phyloP scores from a whole-genome alignment of 2,329 filamentous ascomycete species.

The Arachnopeziza araneosa region DNA sequence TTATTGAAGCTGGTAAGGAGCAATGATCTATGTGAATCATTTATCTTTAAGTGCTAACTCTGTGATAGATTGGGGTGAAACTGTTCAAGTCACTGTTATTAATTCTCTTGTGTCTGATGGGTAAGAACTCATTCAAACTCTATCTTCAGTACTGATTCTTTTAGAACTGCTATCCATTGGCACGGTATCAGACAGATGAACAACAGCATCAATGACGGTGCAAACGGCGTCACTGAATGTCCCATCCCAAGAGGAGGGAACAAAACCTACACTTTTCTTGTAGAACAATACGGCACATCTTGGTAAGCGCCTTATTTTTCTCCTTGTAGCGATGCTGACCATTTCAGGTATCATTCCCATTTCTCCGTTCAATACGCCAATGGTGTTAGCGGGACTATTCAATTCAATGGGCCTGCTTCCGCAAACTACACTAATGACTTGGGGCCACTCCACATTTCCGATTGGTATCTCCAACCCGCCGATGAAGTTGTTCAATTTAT shows the following conservation, averaged over 20 bases:
- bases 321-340: too few species aligned
- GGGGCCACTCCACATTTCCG: conserved; percentile 41
- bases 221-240: conserved; percentile 52
- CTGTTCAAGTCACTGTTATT: conserved; percentile 53
- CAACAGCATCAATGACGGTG: conserved; percentile 37
- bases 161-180: conserved; percentile 38
- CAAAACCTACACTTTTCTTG: conserved; percentile 27
- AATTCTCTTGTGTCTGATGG: conserved; percentile 50
- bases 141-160: conserved; percentile 30
- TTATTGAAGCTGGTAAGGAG: conserved; percentile 31
- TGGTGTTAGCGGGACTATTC: conserved; percentile 34
- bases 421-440: conserved; percentile 58
- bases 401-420: conserved; percentile 55
- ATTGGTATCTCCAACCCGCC: conserved; percentile 32
- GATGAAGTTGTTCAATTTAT: neutral
- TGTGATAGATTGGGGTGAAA: neutral
- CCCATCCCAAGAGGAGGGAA: conserved; percentile 43
- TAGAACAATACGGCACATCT: conserved; percentile 39
- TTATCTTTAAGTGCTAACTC: neutral
- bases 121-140: neutral
- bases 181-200: conserved; percentile 44
- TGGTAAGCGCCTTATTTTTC: neutral
- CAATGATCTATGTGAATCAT: neutral
- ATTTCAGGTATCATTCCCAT: conserved; percentile 50
- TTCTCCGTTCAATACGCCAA: conserved; percentile 30